Evolutionary conservation across 257 asterid species (phyloP).

Genomic region (Osmanthus fragrans): DNA sequence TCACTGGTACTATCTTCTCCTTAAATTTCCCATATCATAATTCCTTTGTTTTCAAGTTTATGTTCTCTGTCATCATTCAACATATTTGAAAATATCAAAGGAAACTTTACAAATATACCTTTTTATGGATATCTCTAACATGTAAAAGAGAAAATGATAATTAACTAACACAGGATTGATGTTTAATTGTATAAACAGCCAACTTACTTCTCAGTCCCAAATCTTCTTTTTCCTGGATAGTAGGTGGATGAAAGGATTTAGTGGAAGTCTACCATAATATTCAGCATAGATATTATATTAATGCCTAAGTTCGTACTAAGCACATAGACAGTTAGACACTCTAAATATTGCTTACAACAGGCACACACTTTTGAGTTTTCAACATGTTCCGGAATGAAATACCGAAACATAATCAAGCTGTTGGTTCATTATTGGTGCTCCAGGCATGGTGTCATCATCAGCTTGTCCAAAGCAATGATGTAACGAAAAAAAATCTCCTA

Average conservation of each 20-base stretch:
- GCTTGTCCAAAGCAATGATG: not conserved
- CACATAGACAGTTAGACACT: not conserved
- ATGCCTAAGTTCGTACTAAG: not conserved
- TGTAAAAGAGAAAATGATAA: not conserved
- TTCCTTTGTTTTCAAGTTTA: no score
- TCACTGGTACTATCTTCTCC: no score
- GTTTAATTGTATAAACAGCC: slow-evolving; percentile 9
- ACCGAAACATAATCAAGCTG: not conserved
- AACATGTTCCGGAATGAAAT: not conserved
- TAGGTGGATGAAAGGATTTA: not conserved
- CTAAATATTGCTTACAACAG: not conserved
- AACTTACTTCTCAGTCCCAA: slow-evolving; percentile 44
- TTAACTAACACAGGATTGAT: not conserved
- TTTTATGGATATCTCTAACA: not conserved
- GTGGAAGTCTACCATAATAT: not conserved
- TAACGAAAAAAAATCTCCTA: not conserved
- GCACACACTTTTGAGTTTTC: not conserved
- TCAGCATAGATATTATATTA: not conserved
- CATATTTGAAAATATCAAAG: no score
- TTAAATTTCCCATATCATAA: not conserved
- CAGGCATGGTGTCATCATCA: not conserved
- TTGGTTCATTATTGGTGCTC: not conserved
- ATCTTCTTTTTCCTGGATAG: slow-evolving; percentile 15
- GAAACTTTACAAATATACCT: no score
- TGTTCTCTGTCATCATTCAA: no score